Conservation (phyloP, 305 asterid genomes). For the Lippia alba region DNA sequence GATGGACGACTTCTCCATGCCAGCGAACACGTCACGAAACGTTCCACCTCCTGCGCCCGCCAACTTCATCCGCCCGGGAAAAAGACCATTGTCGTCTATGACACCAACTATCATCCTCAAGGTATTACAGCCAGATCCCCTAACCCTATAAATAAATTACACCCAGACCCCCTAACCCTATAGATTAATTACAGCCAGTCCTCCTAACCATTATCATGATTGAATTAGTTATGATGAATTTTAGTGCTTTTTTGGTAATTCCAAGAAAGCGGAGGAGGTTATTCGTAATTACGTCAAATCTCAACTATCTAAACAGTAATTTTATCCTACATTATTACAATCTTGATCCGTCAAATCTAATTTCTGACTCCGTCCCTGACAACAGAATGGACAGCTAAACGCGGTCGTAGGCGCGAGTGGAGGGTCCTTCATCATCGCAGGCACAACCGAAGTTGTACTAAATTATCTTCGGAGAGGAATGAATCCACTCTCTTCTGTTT, state of each 20-base stretch:
- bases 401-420: slow-evolving; percentile 76
- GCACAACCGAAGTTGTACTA: slow-evolving; percentile 55
- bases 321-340: too few relatives aligned
- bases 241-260: too few relatives aligned
- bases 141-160: too few relatives aligned
- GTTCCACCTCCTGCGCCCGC: slow-evolving; percentile 58
- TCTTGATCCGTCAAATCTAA: too few relatives aligned
- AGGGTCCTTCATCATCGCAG: slow-evolving; percentile 63
- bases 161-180: too few relatives aligned
- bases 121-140: slow-evolving; percentile 37
- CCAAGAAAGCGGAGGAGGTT: too few relatives aligned
- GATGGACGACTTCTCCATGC: slow-evolving; percentile 83
- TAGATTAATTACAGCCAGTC: too few relatives aligned
- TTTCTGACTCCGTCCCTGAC: background rate
- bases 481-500: slow-evolving; percentile 70
- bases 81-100: slow-evolving; percentile 80
- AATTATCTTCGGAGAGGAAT: slow-evolving; percentile 52
- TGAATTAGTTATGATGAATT: too few relatives aligned
- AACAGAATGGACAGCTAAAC: slow-evolving; percentile 50
- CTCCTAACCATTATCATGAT: too few relatives aligned
- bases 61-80: slow-evolving; percentile 62
- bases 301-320: too few relatives aligned
- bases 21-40: slow-evolving; percentile 36
- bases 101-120: slow-evolving; percentile 63
- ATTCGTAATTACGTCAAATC: too few relatives aligned